Base-by-base conservation (phyloP, 805 yeast genomes). In the Lachancea meyersii region DNA sequence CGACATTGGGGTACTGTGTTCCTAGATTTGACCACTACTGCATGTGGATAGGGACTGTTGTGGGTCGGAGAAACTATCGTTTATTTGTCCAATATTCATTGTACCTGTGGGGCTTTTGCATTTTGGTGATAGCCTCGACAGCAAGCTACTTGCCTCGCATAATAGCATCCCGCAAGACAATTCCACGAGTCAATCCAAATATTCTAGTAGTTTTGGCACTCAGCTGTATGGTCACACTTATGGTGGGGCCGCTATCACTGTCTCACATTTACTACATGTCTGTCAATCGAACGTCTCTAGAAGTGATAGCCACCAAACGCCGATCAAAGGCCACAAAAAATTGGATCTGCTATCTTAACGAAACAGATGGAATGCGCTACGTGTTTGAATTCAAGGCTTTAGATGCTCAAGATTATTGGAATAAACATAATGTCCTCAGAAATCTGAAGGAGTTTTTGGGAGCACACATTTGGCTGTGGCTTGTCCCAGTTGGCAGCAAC, bases 21-120 rank as follows among this genome's bases (percentile, higher is more conserved):
- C 78, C 85, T 0, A 70, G 73, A 44, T 82, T 85, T 69, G 97
- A 89, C 61, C 97, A 89, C 59, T 82, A 72, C 54, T 89, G 97
- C 58, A 55, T 77, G 0, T 87, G 86, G 82, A 61, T 91, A 0
- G 94, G 95, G 1, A 58, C 72, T 0, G 75, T 78, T 4, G 76
- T 89, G 34, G 96, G 95, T 0, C 73, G 75, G 45, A 59, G 65
- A 30, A 89, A 91, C 61, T 77, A 78, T 57, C 57, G 72, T 38
- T 63, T 69, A 22, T 88, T 88, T 53, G 40, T 80, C 3, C 78
- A 75, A 47, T 80, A 73, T 52, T 53, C 73, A 24, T 32, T 68
- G 4, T 65, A 68, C 52, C 60, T 70, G 23, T 58, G 63, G 21
- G 18, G 58, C 2, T 57, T 65, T 34, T 68, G 77, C 32, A 38